A percentile compares a stretch with the other conserved stretches of the same genome.
Evolutionary conservation across 805 yeast genomes (phyloP).

Genomic region (Myxozyma udenii): DNA sequence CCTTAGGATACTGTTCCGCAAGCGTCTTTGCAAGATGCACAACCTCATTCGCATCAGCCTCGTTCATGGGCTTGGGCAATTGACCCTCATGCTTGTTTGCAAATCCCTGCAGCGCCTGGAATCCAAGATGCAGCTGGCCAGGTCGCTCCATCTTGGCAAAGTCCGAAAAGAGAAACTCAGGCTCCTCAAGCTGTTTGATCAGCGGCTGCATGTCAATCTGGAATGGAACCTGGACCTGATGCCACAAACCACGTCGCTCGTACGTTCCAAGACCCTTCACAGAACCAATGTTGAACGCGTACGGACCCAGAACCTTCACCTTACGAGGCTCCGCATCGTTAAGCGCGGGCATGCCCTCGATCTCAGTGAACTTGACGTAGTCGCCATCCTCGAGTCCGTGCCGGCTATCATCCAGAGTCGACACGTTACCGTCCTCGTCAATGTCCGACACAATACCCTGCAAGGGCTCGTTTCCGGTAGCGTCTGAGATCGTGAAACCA

Average conservation of each 20-base stretch:
- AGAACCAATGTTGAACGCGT: conserved; percentile 70
- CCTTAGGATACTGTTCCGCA: conserved; percentile 54
- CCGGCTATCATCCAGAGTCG: conserved; percentile 85
- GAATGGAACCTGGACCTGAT: conserved; percentile 84
- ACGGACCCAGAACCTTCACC: conserved; percentile 90
- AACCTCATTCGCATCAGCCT: conserved; percentile 68
- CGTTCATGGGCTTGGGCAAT: conserved; percentile 74
- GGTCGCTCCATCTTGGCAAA: conserved; percentile 94
- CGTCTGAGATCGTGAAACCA: conserved; percentile 73
- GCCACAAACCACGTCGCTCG: conserved; percentile 80
- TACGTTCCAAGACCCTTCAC: conserved; percentile 61
- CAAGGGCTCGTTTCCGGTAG: conserved; percentile 88
- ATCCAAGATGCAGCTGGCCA: conserved; percentile 83
- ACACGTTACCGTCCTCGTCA: conserved; percentile 84
- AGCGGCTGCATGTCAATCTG: conserved; percentile 62
- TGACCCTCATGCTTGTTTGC: conserved; percentile 56
- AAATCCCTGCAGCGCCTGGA: conserved; percentile 82
- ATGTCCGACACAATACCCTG: conserved; percentile 87
- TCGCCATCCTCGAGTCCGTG: conserved; percentile 94
- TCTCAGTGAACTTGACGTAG: conserved; percentile 80
- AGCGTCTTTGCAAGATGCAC: conserved; percentile 58
- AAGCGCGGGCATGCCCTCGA: conserved; percentile 70
- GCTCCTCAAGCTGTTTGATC: conserved; percentile 61
- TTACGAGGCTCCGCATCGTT: conserved; percentile 72
- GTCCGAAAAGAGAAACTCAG: conserved; percentile 79